Percentiles rank a stretch among this genome's conserved stretches.
phyloP scores from a whole-genome alignment of 179 eudicot species.

The Carnegiea gigantea region DNA sequence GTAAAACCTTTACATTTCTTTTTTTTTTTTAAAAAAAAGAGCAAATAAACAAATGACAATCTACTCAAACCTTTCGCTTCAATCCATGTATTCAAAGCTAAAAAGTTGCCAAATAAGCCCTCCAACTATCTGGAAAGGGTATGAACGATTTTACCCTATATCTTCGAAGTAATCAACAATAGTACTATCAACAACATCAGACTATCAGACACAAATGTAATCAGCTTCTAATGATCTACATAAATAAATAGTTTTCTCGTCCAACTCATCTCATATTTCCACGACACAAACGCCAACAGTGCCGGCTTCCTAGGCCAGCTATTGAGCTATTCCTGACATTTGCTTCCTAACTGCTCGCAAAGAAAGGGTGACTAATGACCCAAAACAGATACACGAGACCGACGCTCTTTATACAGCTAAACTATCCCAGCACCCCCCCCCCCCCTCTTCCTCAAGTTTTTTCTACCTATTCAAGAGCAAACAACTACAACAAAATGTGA shows the following conservation, averaged over 20 bases:
- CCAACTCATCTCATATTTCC: conserved; percentile 5
- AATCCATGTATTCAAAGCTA: too few species aligned
- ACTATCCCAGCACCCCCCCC: conserved; percentile 9
- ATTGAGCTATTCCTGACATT: conserved; percentile 12
- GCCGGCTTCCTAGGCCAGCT: background rate
- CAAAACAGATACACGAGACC: conserved; percentile 26
- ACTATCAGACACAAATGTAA: conserved; percentile 1
- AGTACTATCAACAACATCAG: conserved; percentile 4
- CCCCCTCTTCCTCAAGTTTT: background rate
- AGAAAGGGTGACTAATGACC: conserved; percentile 13
- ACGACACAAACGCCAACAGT: background rate
- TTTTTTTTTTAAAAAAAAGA: too few species aligned
- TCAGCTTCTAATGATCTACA: conserved; percentile 16
- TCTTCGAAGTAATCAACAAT: background rate
- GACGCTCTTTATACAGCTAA: conserved; percentile 30
- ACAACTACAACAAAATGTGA: conserved; percentile 11
- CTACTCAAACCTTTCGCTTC: too few species aligned
- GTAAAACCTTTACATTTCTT: too few species aligned
- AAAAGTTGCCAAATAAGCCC: too few species aligned
- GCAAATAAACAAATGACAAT: too few species aligned
- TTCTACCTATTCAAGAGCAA: conserved; percentile 15
- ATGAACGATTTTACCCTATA: background rate
- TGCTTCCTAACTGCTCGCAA: conserved; percentile 10
- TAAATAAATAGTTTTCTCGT: background rate
- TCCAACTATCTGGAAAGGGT: background rate